A percentile compares a stretch with the other conserved stretches of the same genome.
Conservation (phyloP, 208 protist genomes). For the Phytomonas sp. region DNA sequence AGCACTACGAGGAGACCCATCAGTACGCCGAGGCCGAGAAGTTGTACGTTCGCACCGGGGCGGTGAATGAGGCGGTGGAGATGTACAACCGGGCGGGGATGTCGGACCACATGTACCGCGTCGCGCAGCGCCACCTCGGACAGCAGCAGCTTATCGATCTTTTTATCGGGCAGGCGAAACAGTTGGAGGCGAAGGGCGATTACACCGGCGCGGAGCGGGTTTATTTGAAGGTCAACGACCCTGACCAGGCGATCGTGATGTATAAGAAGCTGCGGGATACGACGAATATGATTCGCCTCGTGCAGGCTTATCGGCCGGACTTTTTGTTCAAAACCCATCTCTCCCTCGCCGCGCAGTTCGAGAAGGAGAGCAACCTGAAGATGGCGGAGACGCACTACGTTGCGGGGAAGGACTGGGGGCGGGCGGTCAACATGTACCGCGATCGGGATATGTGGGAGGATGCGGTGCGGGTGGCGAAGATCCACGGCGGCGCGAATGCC, state of each 20-base stretch:
- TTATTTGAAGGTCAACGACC: conserved; percentile 93
- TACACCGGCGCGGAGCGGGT: conserved; percentile 94
- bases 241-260: conserved; percentile 96
- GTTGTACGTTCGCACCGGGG: conserved; percentile 88
- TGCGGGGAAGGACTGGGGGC: conserved; percentile 92
- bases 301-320: conserved; percentile 88
- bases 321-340: conserved; percentile 93
- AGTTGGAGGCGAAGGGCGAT: conserved; percentile 91
- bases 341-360: conserved; percentile 91
- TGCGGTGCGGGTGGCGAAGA: conserved; percentile 95
- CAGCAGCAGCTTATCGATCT: conserved; percentile 86
- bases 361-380: conserved; percentile 92
- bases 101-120: conserved; percentile 91
- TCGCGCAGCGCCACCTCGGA: conserved; percentile 88
- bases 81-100: conserved; percentile 94
- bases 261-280: conserved; percentile 90
- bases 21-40: conserved; percentile 92
- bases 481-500: conserved; percentile 89
- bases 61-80: conserved; percentile 89
- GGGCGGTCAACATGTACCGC: conserved; percentile 97
- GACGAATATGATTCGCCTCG: conserved; percentile 92
- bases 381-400: conserved; percentile 94
- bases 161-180: conserved; percentile 91
- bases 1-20: conserved; percentile 90
- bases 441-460: conserved; percentile 95